These are phyloP conservation scores for Colletotrichum sp. DNA, from an alignment of 2,329 filamentous ascomycete species.

Conservation along the genomic window DNA sequence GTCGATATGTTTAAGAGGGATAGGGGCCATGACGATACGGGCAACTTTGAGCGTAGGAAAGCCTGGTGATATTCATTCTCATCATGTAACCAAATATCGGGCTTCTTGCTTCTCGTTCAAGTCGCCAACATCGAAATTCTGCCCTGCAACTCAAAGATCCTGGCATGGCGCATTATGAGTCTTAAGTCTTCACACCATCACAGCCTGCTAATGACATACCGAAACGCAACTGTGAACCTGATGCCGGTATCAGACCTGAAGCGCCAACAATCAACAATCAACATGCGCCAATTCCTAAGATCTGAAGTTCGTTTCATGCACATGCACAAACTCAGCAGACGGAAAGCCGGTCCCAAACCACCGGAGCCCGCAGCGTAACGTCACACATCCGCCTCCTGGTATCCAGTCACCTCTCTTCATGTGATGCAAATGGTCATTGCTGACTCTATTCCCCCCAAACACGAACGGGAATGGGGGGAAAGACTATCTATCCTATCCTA, in stretches of 20 bases:
- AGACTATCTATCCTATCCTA: not conserved
- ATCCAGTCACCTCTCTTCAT: not conserved
- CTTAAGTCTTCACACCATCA: not conserved
- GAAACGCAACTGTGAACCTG: not conserved
- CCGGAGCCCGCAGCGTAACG: not conserved
- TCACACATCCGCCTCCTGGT: not conserved
- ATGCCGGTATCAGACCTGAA: not conserved
- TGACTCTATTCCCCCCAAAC: not conserved
- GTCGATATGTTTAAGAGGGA: not conserved
- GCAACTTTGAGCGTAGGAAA: not conserved
- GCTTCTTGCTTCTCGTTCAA: not conserved
- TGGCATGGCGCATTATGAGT: not conserved
- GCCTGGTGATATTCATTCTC: not conserved
- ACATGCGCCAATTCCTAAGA: not conserved
- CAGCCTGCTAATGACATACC: accelerated
- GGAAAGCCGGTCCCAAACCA: not conserved
- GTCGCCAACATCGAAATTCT: not conserved
- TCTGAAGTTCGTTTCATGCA: not conserved
- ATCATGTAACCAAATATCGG: no score
- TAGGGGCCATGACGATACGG: not conserved
- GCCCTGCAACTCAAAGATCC: not conserved
- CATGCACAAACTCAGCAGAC: not conserved
- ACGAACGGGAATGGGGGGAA: not conserved
- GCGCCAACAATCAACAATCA: not conserved
- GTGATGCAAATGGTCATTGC: not conserved